phyloP scores from a whole-genome alignment of 2,329 filamentous ascomycete species.

The Talaromyces sp. region DNA sequence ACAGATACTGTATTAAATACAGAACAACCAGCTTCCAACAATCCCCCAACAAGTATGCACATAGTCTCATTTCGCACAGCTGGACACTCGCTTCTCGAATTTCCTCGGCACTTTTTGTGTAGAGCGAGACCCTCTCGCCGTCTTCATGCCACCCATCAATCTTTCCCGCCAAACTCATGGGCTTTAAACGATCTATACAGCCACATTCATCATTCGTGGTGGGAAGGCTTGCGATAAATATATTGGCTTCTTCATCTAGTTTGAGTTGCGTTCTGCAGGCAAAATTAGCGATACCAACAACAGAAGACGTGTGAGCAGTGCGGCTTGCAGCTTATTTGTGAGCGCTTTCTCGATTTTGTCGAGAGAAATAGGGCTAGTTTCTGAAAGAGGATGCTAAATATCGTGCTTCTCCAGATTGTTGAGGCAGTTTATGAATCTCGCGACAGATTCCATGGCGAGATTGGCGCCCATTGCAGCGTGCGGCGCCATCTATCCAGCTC shows the following conservation, averaged over 20 bases:
- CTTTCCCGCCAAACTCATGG: not conserved
- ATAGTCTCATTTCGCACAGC: not conserved
- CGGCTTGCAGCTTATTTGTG: not conserved
- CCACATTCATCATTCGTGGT: not conserved
- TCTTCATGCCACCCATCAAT: constrained; percentile 1
- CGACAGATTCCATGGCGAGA: constrained; percentile 2
- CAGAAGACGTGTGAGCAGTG: not conserved
- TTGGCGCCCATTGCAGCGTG: constrained; percentile 4
- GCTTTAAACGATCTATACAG: not conserved
- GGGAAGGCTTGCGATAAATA: not conserved
- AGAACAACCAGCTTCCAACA: not conserved
- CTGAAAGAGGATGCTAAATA: not conserved
- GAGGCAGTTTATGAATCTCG: not conserved
- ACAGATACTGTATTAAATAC: not conserved
- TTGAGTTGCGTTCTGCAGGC: not conserved
- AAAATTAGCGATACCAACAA: not conserved
- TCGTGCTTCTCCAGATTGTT: not conserved
- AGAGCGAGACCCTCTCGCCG: not conserved
- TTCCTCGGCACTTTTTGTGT: not conserved
- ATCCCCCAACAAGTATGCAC: not conserved
- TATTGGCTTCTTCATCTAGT: not conserved
- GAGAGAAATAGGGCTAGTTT: not conserved
- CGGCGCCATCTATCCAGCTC: not conserved
- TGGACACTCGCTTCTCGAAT: not conserved
- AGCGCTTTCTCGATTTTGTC: not conserved